phyloP scores from a whole-genome alignment of 352 stramenopile genomes.

The Labyrinthula sp. region DNA sequence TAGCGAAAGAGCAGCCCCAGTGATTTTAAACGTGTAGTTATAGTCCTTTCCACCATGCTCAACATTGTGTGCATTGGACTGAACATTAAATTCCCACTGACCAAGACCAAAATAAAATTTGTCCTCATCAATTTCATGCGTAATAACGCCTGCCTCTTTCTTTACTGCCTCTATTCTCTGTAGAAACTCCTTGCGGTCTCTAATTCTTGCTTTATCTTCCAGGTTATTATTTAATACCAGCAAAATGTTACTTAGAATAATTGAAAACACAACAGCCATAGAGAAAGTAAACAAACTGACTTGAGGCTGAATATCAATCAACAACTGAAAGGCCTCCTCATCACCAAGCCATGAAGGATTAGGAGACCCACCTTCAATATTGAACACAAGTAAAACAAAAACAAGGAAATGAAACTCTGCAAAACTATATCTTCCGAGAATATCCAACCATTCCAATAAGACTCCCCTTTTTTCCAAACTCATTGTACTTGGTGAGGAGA shows the following conservation, averaged over 20 bases:
- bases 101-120: not conserved
- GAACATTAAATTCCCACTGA: not conserved
- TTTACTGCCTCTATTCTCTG: too few species aligned
- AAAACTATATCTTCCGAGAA: slow-evolving; percentile 6
- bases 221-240: slow-evolving; percentile 1
- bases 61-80: too few species aligned
- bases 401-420: slow-evolving; percentile 7
- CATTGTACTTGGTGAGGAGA: not conserved
- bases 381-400: slow-evolving; percentile 5
- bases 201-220: not conserved
- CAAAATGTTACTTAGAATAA: not conserved
- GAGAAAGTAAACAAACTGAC: slow-evolving; percentile 2
- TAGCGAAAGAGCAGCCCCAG: not conserved
- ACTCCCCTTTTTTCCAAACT: not conserved
- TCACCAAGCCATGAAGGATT: not conserved
- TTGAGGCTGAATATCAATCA: slow-evolving; percentile 1
- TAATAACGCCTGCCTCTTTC: too few species aligned
- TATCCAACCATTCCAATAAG: slow-evolving; percentile 1
- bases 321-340: not conserved
- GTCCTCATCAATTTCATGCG: not conserved
- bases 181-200: too few species aligned
- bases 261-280: not conserved
- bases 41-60: too few species aligned
- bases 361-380: not conserved
- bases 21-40: too few species aligned